Evolutionary conservation across 2,329 filamentous ascomycete species (phyloP).

Genomic region (Colletotrichum siamense): DNA sequence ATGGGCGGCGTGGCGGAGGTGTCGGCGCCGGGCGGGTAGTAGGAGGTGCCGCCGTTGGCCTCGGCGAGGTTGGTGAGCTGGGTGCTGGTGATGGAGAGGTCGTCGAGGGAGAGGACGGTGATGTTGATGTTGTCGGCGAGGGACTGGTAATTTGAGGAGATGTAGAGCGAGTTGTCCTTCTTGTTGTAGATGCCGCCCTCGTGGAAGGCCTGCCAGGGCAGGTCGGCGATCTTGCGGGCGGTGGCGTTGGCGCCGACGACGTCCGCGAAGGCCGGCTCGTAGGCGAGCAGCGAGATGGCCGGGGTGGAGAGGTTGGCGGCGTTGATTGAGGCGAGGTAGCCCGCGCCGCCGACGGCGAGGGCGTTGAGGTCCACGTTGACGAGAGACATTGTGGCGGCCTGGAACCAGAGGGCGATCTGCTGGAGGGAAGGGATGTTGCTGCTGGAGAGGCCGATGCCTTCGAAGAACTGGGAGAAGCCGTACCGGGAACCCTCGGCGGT

Average conservation of each 20-base stretch:
- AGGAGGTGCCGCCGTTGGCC: conserved; percentile 27
- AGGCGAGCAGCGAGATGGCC: conserved; percentile 15
- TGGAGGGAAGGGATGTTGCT: background rate
- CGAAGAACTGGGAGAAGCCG: conserved; percentile 15
- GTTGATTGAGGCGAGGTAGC: conserved; percentile 20
- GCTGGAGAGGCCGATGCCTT: background rate
- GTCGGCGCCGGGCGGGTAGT: conserved; percentile 23
- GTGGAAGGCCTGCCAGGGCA: conserved; percentile 22
- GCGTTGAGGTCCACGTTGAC: conserved; percentile 15
- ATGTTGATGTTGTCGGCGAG: conserved; percentile 20
- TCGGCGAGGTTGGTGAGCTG: conserved; percentile 25
- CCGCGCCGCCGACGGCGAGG: conserved; percentile 17
- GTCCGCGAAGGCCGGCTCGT: conserved; percentile 10
- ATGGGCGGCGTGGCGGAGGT: conserved; percentile 21
- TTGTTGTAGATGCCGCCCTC: conserved; percentile 24
- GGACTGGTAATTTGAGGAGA: conserved; percentile 20
- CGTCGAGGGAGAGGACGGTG: conserved; percentile 26
- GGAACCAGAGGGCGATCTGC: conserved; percentile 4
- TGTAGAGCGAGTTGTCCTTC: conserved; percentile 20
- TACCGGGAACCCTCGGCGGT: conserved; percentile 7
- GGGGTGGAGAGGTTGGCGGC: conserved; percentile 5
- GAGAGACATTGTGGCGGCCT: conserved; percentile 10
- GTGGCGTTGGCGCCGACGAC: conserved; percentile 16
- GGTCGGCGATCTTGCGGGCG: conserved; percentile 17
- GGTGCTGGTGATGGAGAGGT: conserved; percentile 22